Percentiles rank a stretch among this genome's conserved stretches.
Evolutionary conservation across 192 early-diverging fungal genomes (phyloP).

Genomic region (Cetraspora pellucida): DNA sequence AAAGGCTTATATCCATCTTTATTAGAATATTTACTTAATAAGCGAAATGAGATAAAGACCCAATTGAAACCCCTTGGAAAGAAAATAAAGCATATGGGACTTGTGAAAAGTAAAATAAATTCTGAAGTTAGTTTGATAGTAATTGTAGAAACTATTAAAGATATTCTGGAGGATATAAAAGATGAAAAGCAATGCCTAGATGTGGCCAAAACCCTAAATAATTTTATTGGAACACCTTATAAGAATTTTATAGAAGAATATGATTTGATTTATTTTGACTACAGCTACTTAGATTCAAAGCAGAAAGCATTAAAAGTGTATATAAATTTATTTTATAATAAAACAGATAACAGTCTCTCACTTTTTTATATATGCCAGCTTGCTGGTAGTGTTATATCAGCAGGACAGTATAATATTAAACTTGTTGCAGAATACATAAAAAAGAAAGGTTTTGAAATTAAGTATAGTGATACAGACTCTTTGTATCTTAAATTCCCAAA

Average conservation of each 20-base stretch:
- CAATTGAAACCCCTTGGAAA: neutral
- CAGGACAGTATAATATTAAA: conserved; percentile 13
- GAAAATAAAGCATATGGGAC: conserved; percentile 16
- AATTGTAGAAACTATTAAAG: neutral
- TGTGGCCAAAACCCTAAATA: neutral
- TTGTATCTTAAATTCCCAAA: conserved; percentile 13
- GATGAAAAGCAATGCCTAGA: neutral
- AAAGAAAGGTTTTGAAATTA: conserved; percentile 6
- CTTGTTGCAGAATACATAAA: neutral
- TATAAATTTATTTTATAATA: conserved; percentile 18
- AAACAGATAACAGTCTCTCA: neutral
- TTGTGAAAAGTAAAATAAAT: neutral
- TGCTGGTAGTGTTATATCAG: neutral
- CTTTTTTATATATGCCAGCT: neutral
- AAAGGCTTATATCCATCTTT: neutral
- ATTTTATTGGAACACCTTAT: neutral
- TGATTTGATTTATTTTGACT: neutral
- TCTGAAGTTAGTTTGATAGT: neutral
- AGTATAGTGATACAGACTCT: conserved; percentile 1
- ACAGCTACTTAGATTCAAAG: neutral
- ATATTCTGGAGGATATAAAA: neutral
- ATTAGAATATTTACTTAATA: conserved; percentile 2
- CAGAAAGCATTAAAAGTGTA: conserved; percentile 5
- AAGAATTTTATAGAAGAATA: conserved; percentile 4
- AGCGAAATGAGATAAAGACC: neutral